Base-by-base conservation (phyloP, 192 early-diverging fungal genomes). In the Backusella australiensis region DNA sequence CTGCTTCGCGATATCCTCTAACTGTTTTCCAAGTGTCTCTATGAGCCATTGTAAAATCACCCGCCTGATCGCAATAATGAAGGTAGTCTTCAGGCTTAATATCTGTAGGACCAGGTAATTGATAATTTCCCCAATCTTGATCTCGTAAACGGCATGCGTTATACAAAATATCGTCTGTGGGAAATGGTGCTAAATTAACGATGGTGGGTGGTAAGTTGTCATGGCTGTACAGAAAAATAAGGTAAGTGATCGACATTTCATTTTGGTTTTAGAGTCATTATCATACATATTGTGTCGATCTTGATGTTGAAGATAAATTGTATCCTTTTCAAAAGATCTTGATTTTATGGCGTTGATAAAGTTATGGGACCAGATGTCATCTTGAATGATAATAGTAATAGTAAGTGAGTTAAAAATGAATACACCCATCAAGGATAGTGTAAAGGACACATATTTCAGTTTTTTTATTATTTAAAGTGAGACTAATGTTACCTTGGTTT, bases 331-430 rank as follows among this genome's bases (percentile, higher is more conserved):
- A 39, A 80, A 80, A 8, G 34, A 36, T 32, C 38, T 67, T 32
- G 78, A 75, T 49, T 70, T 26, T 5, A 80, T 63, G 49, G 78
- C 78, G 67, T 80, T 80, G 6, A 75, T 74, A 52, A 80, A 75
- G 29, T 75, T 75, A 66, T 69, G 74, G 9, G 78, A 80, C 78
- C 78, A 80, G n/a, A 80, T 75, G 56, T 80, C 74, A 36, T 80
- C 78, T 80, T 75, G 17, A 68, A n/a, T 17, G 34, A 38, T 29
- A 32, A 14, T 34, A 44, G 42, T 19, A 6, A n/a, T 46, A 46
- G 8, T 11, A 49, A 49, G 19, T 49, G 4, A 49, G 46, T 49
- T 49, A 6, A 49, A 49, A 49, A 19, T 19, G 46, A 49, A n/a
- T 49, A n/a, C n/a, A 49, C 6, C 0, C 42, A 44, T 17, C 42